Conservation (phyloP, 768 basidiomycete species). For the Agrocybe praecox region DNA sequence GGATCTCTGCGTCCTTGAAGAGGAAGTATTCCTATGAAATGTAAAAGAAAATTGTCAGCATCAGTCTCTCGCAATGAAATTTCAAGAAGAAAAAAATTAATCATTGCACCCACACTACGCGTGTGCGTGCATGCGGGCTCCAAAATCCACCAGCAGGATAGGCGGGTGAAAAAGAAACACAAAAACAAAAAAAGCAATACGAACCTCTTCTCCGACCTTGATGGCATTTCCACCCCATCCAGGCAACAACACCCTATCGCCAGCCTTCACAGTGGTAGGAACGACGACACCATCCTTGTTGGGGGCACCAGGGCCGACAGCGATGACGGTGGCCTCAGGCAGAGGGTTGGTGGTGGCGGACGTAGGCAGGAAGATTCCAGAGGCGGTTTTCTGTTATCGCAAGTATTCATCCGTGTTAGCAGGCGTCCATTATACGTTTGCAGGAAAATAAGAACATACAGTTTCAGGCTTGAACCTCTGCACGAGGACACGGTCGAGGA, state of each 20-base stretch:
- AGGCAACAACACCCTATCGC: constrained; percentile 92
- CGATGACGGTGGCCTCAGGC: constrained; percentile 27
- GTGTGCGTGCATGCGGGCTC: no score
- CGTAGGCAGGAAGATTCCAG: constrained; percentile 94
- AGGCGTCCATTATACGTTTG: no score
- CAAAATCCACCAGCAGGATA: no score
- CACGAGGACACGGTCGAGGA: constrained; percentile 95
- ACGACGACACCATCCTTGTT: constrained; percentile 81
- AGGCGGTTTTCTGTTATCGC: constrained; percentile 68
- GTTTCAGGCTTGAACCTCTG: constrained; percentile 97
- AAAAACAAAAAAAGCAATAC: constrained; percentile 27
- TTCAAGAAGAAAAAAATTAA: no score
- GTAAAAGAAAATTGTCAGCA: constrained; percentile 9
- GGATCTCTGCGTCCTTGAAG: constrained; percentile 93
- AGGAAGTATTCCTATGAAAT: constrained; percentile 82
- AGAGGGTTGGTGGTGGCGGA: constrained; percentile 35
- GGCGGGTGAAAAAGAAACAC: background rate
- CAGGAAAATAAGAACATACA: constrained; percentile 55
- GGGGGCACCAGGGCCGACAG: constrained; percentile 92
- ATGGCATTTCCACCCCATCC: constrained; percentile 97
- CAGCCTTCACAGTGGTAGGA: constrained; percentile 79
- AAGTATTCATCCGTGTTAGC: no score
- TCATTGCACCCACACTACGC: no score
- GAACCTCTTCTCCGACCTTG: constrained; percentile 95
- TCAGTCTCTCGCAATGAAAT: no score